phyloP scores from a whole-genome alignment of 1,284 basidiomycete species.

The Ceratobasidium sp. region DNA sequence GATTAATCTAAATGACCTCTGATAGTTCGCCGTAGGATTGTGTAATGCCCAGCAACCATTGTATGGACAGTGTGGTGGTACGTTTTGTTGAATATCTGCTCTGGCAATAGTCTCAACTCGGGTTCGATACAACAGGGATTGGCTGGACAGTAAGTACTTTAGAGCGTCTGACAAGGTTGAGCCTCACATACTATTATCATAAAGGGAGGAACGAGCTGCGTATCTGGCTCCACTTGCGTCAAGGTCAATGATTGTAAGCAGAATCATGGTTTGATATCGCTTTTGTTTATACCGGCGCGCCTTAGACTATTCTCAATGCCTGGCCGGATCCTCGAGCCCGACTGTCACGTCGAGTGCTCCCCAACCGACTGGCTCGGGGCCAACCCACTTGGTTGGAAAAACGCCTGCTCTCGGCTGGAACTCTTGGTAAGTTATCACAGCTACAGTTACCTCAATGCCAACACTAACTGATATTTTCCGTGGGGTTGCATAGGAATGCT shows the following conservation, averaged over 20 bases:
- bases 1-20: background rate
- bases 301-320: slow-evolving; percentile 28
- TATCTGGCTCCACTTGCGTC: slow-evolving; percentile 1
- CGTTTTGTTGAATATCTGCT: background rate
- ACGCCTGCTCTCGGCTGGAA: slow-evolving; percentile 41
- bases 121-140: background rate
- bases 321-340: background rate
- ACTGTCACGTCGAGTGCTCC: background rate
- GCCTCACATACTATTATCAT: background rate
- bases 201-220: slow-evolving; percentile 29
- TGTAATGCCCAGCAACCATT: slow-evolving; percentile 19
- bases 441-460: too few relatives aligned
- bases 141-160: slow-evolving; percentile 10
- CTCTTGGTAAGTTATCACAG: slow-evolving; percentile 15
- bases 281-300: background rate
- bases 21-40: background rate
- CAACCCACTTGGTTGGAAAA: slow-evolving; percentile 35
- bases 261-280: background rate
- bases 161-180: too few relatives aligned
- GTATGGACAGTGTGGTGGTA: slow-evolving; percentile 33
- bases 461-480: background rate
- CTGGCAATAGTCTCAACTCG: background rate
- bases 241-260: slow-evolving; percentile 2
- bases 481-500: slow-evolving; percentile 21
- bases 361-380: slow-evolving; percentile 32